A percentile compares a stretch with the other conserved stretches of the same genome.
phyloP scores from a whole-genome alignment of 768 basidiomycete genomes.

The Lactarius deliciosus region DNA sequence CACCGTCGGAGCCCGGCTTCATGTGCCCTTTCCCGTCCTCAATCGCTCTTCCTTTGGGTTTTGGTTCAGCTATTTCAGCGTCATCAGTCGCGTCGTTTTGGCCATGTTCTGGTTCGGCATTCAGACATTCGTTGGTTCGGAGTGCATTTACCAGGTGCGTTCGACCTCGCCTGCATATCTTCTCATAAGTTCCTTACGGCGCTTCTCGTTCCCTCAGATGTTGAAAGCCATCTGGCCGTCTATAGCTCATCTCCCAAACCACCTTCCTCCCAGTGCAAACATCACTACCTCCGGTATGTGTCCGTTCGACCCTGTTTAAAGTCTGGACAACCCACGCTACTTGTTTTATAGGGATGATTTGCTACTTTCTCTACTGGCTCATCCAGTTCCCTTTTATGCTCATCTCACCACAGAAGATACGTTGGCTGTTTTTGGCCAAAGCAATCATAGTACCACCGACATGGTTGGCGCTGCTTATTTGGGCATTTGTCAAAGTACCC shows the following conservation, averaged over 20 bases:
- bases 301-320: not conserved
- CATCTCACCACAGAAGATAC: slow-evolving; percentile 74
- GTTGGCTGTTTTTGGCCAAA: slow-evolving; percentile 73
- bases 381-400: slow-evolving; percentile 76
- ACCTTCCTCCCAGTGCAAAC: slow-evolving; percentile 51
- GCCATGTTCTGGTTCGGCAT: slow-evolving; percentile 83
- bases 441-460: slow-evolving; percentile 45
- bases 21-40: slow-evolving; percentile 74
- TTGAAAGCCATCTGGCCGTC: slow-evolving; percentile 84
- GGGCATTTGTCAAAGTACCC: slow-evolving; percentile 61
- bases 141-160: slow-evolving; percentile 63
- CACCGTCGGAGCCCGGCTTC: slow-evolving; percentile 71
- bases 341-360: slow-evolving; percentile 54
- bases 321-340: not conserved
- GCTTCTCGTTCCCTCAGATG: slow-evolving; percentile 43
- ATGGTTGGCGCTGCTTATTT: slow-evolving; percentile 37
- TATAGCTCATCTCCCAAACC: slow-evolving; percentile 61
- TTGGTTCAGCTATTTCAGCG: slow-evolving; percentile 86
- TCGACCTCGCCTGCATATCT: not conserved
- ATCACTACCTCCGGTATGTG: slow-evolving; percentile 62
- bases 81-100: slow-evolving; percentile 72
- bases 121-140: slow-evolving; percentile 60
- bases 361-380: slow-evolving; percentile 76
- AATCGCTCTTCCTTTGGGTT: slow-evolving; percentile 87
- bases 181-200: not conserved